Evolutionary conservation across 441 rosid genomes (phyloP).

Genomic region (Adansonia gregorii): DNA sequence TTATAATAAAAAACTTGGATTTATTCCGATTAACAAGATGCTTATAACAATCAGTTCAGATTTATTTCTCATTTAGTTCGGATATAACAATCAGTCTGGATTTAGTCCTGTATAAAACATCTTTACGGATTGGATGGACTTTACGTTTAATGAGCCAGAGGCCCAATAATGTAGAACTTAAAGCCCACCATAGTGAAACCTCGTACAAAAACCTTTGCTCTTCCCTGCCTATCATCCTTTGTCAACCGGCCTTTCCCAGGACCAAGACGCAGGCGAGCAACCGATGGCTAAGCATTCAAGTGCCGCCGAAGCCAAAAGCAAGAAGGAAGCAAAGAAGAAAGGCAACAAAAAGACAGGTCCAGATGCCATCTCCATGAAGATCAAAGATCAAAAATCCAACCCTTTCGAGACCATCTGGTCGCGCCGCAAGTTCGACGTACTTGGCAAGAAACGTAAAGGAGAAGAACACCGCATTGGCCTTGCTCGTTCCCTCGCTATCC

Average conservation of each 20-base stretch:
- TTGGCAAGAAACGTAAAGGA: conserved; percentile 89
- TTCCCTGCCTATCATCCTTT: no score
- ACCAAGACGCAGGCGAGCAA: not conserved
- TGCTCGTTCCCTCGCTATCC: conserved; percentile 68
- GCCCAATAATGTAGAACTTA: not conserved
- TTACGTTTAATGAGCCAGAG: not conserved
- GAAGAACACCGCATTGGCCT: conserved; percentile 76
- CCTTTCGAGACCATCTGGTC: conserved; percentile 89
- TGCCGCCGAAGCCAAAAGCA: conserved; percentile 25
- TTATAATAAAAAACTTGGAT: no score
- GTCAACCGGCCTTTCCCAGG: no score
- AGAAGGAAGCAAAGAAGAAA: conserved; percentile 41
- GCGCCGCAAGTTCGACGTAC: conserved; percentile 76
- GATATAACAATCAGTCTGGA: no score
- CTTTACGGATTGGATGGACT: not conserved
- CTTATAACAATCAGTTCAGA: no score
- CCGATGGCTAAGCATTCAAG: conserved; percentile 52
- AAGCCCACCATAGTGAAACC: not conserved
- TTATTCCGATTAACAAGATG: no score
- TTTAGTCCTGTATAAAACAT: no score
- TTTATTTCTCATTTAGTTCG: no score
- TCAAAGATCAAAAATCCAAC: conserved; percentile 50
- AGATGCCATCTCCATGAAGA: conserved; percentile 64
- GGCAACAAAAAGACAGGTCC: conserved; percentile 56
- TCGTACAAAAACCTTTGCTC: not conserved